Evolutionary conservation across 495 filamentous ascomycete genomes (phyloP).

Genomic region (Penicillium manginii): DNA sequence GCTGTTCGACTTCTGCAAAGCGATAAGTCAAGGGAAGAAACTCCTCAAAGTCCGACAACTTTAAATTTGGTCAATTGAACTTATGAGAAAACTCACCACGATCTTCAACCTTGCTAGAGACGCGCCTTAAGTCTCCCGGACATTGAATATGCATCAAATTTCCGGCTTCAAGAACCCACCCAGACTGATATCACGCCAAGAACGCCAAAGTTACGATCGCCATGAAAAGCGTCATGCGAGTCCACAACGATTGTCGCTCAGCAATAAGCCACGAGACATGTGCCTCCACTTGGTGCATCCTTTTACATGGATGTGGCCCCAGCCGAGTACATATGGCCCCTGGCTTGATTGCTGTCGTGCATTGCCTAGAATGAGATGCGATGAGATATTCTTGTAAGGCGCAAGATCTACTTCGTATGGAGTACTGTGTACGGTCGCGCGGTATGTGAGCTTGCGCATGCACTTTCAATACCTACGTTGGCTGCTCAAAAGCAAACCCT

Average conservation of each 20-base stretch:
- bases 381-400: background rate
- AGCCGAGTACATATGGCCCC: background rate
- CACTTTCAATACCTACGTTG: too few relatives aligned
- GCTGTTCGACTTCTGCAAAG: constrained; percentile 42
- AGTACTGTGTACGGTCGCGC: background rate
- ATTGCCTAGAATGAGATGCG: too few relatives aligned
- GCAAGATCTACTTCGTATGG: background rate
- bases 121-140: constrained; percentile 2
- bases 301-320: background rate
- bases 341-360: background rate
- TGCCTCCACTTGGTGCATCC: background rate
- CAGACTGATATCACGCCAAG: background rate
- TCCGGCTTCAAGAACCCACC: too few relatives aligned
- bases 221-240: background rate
- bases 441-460: background rate
- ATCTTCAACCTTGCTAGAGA: background rate
- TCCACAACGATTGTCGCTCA: background rate
- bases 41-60: background rate
- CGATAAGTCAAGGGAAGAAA: constrained; percentile 25
- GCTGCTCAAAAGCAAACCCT: too few relatives aligned
- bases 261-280: background rate
- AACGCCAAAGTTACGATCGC: constrained; percentile 4
- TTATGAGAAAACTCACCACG: background rate
- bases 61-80: background rate
- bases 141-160: too few relatives aligned